These are phyloP conservation scores for Hypoxylon sp. DNA, from an alignment of 2,329 filamentous ascomycete species.

Conservation along the genomic window DNA sequence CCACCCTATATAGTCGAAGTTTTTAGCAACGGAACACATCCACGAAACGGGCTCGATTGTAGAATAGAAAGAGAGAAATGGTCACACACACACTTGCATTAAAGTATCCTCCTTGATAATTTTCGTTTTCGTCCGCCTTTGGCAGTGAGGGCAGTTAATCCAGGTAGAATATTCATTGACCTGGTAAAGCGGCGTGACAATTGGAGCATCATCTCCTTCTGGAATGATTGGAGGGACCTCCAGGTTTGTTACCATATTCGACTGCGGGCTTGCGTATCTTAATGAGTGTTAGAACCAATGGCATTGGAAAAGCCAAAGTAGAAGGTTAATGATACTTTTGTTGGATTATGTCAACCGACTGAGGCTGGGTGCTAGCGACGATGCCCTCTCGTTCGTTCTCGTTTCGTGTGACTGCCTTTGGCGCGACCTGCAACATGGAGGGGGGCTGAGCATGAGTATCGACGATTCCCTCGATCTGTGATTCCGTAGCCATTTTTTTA, in stretches of 20 bases:
- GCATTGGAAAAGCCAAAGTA: background rate
- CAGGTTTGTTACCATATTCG: background rate
- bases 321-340: slow-evolving; percentile 17
- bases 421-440: background rate
- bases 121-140: slow-evolving; percentile 21
- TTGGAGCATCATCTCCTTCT: slow-evolving; percentile 13
- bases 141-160: slow-evolving; percentile 42
- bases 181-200: slow-evolving; percentile 32
- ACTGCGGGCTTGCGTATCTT: slow-evolving; percentile 5
- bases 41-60: too few relatives aligned
- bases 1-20: slow-evolving; percentile 10
- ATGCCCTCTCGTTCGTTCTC: background rate
- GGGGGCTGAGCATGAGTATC: background rate
- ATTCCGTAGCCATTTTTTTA: slow-evolving; percentile 10
- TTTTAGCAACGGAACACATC: slow-evolving; percentile 6
- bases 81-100: slow-evolving; percentile 35
- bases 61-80: background rate
- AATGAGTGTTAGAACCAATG: slow-evolving; percentile 3
- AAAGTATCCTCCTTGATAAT: slow-evolving; percentile 14
- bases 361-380: background rate
- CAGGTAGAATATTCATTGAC: slow-evolving; percentile 8
- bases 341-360: slow-evolving; percentile 8
- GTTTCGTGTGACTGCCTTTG: background rate
- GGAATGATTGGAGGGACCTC: slow-evolving; percentile 12
- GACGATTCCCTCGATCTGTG: slow-evolving; percentile 9